Evolutionary conservation across 129 eudicot species (phyloP).

Genomic region (Artemisia annua): DNA sequence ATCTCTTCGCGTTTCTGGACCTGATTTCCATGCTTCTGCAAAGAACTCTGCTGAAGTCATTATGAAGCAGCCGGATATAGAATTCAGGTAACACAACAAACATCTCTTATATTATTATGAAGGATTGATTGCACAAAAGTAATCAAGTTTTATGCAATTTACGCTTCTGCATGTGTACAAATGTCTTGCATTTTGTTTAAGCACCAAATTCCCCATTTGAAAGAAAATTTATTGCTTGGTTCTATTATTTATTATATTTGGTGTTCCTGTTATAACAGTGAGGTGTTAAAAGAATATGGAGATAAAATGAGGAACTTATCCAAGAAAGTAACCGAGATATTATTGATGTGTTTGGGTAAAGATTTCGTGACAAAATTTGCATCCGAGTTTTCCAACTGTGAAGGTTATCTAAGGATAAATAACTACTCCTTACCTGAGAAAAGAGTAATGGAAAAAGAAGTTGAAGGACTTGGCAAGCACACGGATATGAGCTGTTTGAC

Average conservation of each 20-base stretch:
- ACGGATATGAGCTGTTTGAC: slow-evolving; percentile 95
- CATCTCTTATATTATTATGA: too few relatives aligned
- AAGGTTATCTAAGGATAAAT: slow-evolving; percentile 81
- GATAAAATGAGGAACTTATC: slow-evolving; percentile 63
- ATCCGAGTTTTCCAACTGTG: slow-evolving; percentile 66
- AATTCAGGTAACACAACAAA: slow-evolving; percentile 61
- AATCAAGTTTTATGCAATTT: too few relatives aligned
- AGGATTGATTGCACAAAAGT: too few relatives aligned
- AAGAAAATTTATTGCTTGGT: neutral
- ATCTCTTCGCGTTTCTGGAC: slow-evolving; percentile 81
- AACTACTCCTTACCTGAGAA: slow-evolving; percentile 65
- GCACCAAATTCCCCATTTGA: neutral
- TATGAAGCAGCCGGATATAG: slow-evolving; percentile 36
- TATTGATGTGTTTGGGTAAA: slow-evolving; percentile 64
- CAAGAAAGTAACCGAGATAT: slow-evolving; percentile 48
- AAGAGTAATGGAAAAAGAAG: slow-evolving; percentile 37
- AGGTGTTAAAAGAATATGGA: slow-evolving; percentile 68
- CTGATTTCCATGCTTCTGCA: slow-evolving; percentile 68
- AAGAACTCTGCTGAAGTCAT: slow-evolving; percentile 57
- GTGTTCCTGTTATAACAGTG: slow-evolving; percentile 44
- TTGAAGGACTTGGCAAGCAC: slow-evolving; percentile 92
- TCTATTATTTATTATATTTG: neutral
- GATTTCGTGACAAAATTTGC: slow-evolving; percentile 43
- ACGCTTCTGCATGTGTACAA: neutral
- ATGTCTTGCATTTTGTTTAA: neutral